Percentiles rank a stretch among this genome's conserved stretches.
phyloP scores from a whole-genome alignment of 495 filamentous ascomycete genomes.

The Thermochaetoides thermophila region DNA sequence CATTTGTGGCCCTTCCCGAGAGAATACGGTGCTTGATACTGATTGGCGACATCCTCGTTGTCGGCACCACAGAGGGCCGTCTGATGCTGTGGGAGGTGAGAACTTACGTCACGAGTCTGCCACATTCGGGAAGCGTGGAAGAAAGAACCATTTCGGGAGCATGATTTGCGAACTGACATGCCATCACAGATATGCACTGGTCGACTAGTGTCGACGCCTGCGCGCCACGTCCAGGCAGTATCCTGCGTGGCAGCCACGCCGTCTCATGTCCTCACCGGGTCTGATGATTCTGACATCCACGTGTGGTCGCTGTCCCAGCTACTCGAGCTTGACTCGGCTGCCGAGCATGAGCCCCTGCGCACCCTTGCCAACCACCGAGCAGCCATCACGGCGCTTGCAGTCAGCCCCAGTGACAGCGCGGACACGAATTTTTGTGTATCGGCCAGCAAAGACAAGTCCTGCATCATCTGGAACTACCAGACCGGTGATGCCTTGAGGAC shows the following conservation, averaged over 20 bases:
- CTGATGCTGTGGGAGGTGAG: constrained; percentile 85
- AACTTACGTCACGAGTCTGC: constrained; percentile 1
- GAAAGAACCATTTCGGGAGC: neutral
- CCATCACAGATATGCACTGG: constrained; percentile 60
- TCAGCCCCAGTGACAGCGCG: constrained; percentile 48
- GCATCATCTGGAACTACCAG: constrained; percentile 79
- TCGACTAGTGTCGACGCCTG: constrained; percentile 71
- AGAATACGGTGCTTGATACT: constrained; percentile 57
- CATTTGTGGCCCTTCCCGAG: constrained; percentile 71
- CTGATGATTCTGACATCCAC: constrained; percentile 74
- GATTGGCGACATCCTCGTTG: constrained; percentile 52
- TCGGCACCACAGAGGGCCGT: constrained; percentile 79
- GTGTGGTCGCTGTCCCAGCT: constrained; percentile 73
- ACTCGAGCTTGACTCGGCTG: constrained; percentile 40
- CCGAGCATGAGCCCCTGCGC: constrained; percentile 41
- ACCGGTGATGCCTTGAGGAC: constrained; percentile 62
- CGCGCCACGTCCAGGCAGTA: constrained; percentile 75
- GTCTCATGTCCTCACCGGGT: constrained; percentile 74
- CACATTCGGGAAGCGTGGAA: no score
- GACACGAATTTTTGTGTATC: constrained; percentile 64
- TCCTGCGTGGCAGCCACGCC: constrained; percentile 59
- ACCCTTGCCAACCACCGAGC: constrained; percentile 67
- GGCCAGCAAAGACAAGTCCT: constrained; percentile 63
- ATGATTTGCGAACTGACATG: constrained; percentile 4
- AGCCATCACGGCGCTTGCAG: constrained; percentile 54